These are phyloP conservation scores for Mucor sp. DNA, from an alignment of 371 early-diverging fungal genomes.

Conservation along the genomic window DNA sequence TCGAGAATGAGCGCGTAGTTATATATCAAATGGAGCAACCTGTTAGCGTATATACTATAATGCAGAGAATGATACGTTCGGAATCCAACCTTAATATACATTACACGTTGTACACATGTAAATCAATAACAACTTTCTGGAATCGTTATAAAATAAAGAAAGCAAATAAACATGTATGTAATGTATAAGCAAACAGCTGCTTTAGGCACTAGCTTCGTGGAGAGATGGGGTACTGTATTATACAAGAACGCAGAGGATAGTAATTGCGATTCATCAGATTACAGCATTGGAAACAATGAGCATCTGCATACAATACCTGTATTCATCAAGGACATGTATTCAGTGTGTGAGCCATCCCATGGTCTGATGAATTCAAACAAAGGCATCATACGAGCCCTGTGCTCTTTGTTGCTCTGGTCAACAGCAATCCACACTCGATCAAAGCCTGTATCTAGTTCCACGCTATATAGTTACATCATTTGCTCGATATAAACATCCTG, in stretches of 20 bases:
- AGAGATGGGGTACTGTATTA: background rate
- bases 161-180: background rate
- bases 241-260: background rate
- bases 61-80: background rate
- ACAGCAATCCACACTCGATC: background rate
- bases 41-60: background rate
- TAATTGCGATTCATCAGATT: background rate
- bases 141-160: background rate
- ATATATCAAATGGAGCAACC: background rate
- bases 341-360: background rate
- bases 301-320: background rate
- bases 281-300: background rate
- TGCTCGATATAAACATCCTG: background rate
- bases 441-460: background rate
- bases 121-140: conserved; percentile 2
- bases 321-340: background rate
- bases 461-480: background rate
- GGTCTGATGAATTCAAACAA: background rate
- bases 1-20: background rate
- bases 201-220: background rate
- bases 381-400: background rate
- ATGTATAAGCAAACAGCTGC: background rate
- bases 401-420: background rate
- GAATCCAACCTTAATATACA: background rate
- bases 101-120: background rate